Conservation (phyloP, 495 filamentous ascomycete genomes). For the Rusavskia elegans region DNA sequence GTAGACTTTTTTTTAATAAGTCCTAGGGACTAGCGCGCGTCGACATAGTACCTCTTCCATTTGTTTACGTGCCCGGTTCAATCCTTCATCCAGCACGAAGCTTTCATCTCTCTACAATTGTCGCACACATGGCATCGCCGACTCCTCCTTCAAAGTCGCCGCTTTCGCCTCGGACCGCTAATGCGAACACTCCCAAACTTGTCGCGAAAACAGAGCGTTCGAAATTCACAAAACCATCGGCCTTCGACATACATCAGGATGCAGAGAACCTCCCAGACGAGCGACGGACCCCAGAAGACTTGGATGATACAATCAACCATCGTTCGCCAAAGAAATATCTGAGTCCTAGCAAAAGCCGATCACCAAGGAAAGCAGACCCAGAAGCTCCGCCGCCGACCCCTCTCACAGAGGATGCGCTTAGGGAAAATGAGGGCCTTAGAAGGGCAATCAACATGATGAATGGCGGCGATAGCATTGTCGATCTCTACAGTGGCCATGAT, state of each 20-base stretch:
- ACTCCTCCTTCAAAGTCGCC: conserved; percentile 22
- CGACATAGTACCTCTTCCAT: background rate
- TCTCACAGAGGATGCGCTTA: conserved; percentile 15
- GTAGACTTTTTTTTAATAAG: too few species aligned
- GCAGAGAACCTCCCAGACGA: conserved; percentile 7
- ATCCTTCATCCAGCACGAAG: background rate
- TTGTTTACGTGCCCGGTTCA: background rate
- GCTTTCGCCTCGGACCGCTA: conserved; percentile 27
- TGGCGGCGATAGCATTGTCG: conserved; percentile 8
- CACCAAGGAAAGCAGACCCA: conserved; percentile 2
- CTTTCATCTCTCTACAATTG: background rate
- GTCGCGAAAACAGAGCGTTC: background rate
- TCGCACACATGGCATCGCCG: too few species aligned
- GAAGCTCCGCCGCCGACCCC: background rate
- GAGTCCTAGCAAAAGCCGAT: conserved; percentile 3
- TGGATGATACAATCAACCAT: background rate
- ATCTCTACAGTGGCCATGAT: conserved; percentile 12
- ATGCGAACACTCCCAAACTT: conserved; percentile 11
- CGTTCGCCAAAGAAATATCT: background rate
- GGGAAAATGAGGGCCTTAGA: conserved; percentile 21
- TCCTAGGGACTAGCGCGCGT: background rate
- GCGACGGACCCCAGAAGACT: conserved; percentile 9
- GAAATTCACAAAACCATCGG: background rate
- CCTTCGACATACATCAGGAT: conserved; percentile 1
- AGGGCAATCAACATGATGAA: conserved; percentile 15